Evolutionary conservation across 2,329 filamentous ascomycete species (phyloP).

Genomic region (Fusarium concolor): DNA sequence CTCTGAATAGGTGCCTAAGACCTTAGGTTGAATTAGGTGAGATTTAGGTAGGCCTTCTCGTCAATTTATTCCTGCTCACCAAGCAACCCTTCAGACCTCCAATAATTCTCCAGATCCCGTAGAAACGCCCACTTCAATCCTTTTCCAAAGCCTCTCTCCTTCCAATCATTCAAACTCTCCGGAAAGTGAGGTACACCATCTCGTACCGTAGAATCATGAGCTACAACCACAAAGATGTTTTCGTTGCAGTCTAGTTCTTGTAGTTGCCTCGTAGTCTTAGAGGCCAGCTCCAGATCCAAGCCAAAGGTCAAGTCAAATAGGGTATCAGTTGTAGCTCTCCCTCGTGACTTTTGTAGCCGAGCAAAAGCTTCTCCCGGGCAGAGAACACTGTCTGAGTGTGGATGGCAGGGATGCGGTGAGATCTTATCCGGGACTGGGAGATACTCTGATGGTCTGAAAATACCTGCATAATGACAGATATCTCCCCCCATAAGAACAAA

Average conservation of each 20-base stretch:
- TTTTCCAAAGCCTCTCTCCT: conserved; percentile 24
- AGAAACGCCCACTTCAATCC: conserved; percentile 38
- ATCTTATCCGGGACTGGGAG: conserved; percentile 50
- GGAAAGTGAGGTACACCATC: conserved; percentile 42
- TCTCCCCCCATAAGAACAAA: conserved; percentile 59
- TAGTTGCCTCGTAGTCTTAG: conserved; percentile 21
- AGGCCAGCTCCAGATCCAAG: conserved; percentile 30
- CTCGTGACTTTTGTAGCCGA: conserved; percentile 31
- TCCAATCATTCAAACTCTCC: conserved; percentile 36
- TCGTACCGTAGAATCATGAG: conserved; percentile 37
- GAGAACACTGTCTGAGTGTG: neutral
- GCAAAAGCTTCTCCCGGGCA: conserved; percentile 37
- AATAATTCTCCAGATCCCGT: conserved; percentile 35
- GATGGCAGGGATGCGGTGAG: conserved; percentile 35
- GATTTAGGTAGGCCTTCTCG: neutral
- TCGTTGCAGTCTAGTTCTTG: conserved; percentile 40
- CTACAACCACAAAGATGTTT: conserved; percentile 35
- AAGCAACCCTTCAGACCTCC: conserved; percentile 28
- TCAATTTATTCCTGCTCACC: neutral
- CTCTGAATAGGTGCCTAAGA: too few relatives aligned
- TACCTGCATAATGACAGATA: conserved; percentile 55
- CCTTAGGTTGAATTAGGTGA: too few relatives aligned
- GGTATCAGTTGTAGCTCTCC: conserved; percentile 25
- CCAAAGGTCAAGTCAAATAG: conserved; percentile 40
- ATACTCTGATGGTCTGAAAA: conserved; percentile 51